Base-by-base conservation (phyloP, 192 early-diverging fungal genomes). In the Podila clonocystis region DNA sequence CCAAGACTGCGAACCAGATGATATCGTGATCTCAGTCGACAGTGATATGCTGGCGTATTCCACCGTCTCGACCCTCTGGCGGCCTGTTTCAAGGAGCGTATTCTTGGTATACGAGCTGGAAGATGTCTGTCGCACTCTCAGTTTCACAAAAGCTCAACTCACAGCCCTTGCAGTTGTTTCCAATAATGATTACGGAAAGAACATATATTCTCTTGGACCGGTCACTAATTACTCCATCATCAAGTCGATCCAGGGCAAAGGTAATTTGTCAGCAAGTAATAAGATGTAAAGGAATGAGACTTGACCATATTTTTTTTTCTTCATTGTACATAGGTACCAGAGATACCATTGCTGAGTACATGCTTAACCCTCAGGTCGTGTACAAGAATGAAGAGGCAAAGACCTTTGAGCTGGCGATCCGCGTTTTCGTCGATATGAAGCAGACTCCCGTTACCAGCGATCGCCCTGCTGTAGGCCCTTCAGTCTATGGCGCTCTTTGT, bases 11-110 rank as follows among this genome's bases (percentile, higher is more conserved):
- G 9, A 31, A 20, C 52, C 24, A 6, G 63, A 17, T 28, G 62
- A 65, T 31, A 22, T 72, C 20, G 63, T 65, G 7, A 45, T 72
- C 9, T 65, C 62, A 4, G 9, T 9, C 15, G 70, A 72, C 30
- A 65, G 70, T 33, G 62, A 72, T 17, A 45, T 65, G n/a, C 17
- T 72, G 36, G 63, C 38, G 1, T 72, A 72, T 22, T 13, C 33
- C 0, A 20, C 50, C 1, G 36, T 72, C 50, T 26, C 9, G 1
- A 65, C 70, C 2, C 13, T 72, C 19, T 72, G 57, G 55, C 60
- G 61, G 2, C 61, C 49, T 2, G 20, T 71, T 28, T 48, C 45
- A 4, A 63, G 48, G 7, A 24, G 26, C 22, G 13, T 31, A 8
- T 9, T 55, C 33, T 50, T 55, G 29, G 49, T 63, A 8, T 71